Evolutionary conservation across 768 basidiomycete genomes (phyloP).

Genomic region (Rhizopogon sp.): DNA sequence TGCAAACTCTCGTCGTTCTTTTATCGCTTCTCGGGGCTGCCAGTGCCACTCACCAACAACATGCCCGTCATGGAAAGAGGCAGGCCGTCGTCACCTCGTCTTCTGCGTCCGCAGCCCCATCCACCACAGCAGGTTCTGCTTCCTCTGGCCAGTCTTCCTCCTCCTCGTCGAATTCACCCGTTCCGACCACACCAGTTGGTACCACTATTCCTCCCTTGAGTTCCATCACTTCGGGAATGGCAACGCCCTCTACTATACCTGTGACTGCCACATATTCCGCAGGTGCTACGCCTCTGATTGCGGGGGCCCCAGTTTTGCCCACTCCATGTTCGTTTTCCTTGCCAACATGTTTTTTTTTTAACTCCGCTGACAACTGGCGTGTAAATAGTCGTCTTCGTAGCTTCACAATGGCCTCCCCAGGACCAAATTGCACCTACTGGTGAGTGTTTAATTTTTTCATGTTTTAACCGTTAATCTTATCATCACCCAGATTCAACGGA

Average conservation of each 20-base stretch:
- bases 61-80: conserved; percentile 35
- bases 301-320: conserved; percentile 66
- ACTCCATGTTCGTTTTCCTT: conserved; percentile 39
- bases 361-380: not conserved
- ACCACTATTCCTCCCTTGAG: conserved; percentile 54
- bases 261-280: conserved; percentile 49
- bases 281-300: conserved; percentile 57
- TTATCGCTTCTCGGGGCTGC: conserved; percentile 35
- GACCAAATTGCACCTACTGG: conserved; percentile 59
- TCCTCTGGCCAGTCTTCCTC: conserved; percentile 4
- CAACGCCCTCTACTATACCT: conserved; percentile 42
- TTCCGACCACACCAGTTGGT: conserved; percentile 26
- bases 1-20: conserved; percentile 39
- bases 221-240: conserved; percentile 60
- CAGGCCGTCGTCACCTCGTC: conserved; percentile 15
- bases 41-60: conserved; percentile 33
- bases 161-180: conserved; percentile 14
- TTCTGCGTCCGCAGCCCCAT: not conserved
- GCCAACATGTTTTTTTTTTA: not conserved
- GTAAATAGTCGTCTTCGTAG: conserved; percentile 38
- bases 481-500: conserved; percentile 44
- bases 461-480: not conserved
- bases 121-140: not conserved
- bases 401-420: conserved; percentile 54
- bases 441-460: conserved; percentile 23